phyloP scores from a whole-genome alignment of 2,329 filamentous ascomycete species.

The Paramyrothecium sp. region DNA sequence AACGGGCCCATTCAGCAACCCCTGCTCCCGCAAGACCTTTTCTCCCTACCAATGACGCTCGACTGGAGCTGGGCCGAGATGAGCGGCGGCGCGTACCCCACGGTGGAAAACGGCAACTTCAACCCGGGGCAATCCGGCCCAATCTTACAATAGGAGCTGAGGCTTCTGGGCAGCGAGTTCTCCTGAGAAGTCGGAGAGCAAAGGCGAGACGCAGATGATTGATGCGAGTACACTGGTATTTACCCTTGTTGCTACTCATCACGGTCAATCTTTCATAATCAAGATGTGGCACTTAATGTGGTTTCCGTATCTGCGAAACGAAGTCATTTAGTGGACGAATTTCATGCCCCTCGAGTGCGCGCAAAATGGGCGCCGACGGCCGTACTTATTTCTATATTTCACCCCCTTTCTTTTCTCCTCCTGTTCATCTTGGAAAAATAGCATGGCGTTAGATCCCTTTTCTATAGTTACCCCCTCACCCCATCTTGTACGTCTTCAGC shows the following conservation, averaged over 20 bases:
- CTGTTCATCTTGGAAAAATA: background rate
- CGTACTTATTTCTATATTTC: slow-evolving; percentile 1
- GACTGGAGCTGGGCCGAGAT: slow-evolving; percentile 82
- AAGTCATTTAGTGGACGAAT: no score
- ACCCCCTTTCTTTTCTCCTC: slow-evolving; percentile 1
- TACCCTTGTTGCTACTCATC: background rate
- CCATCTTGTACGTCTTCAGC: background rate
- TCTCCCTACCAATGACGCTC: slow-evolving; percentile 92
- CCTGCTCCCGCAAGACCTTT: slow-evolving; percentile 88
- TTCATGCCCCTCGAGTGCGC: no score
- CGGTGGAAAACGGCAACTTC: slow-evolving; percentile 62
- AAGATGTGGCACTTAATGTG: background rate
- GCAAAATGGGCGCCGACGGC: no score
- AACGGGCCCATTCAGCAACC: slow-evolving; percentile 62
- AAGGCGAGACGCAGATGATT: no score
- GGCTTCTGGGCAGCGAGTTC: background rate
- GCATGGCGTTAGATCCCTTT: background rate
- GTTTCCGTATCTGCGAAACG: no score
- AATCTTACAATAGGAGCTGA: slow-evolving; percentile 1
- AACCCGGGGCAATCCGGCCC: slow-evolving; percentile 16
- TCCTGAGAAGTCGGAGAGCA: no score
- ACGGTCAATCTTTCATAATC: background rate
- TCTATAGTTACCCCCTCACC: background rate
- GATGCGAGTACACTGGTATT: no score
- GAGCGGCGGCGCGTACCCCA: slow-evolving; percentile 63